A percentile compares a stretch with the other conserved stretches of the same genome.
Evolutionary conservation across 1,284 basidiomycete species (phyloP).

Genomic region (Microbotryum lychnidis-dioicae): DNA sequence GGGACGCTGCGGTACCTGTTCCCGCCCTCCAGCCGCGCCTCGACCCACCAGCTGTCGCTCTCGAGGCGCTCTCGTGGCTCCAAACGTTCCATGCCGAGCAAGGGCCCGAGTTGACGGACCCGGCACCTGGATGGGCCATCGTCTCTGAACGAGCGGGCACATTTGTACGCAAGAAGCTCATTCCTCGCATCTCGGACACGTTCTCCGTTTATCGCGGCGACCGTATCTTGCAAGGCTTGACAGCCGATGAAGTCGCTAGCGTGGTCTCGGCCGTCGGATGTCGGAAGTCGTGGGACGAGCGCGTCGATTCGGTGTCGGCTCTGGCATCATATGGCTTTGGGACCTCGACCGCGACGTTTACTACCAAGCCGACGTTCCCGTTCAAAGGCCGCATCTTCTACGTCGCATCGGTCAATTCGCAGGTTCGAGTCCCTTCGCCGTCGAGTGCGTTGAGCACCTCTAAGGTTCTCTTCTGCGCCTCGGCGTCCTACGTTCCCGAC

Average conservation of each 20-base stretch:
- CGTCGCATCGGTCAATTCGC: constrained; percentile 65
- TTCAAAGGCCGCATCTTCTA: constrained; percentile 85
- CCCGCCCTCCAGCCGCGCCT: constrained; percentile 5
- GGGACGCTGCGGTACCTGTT: constrained; percentile 29
- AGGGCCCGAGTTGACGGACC: constrained; percentile 43
- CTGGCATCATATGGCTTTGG: constrained; percentile 77
- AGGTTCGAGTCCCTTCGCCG: constrained; percentile 46
- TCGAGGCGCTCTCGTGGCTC: constrained; percentile 70
- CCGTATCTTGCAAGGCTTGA: constrained; percentile 87
- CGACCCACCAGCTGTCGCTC: constrained; percentile 60
- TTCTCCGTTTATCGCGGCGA: constrained; percentile 82
- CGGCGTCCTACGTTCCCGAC: constrained; percentile 48
- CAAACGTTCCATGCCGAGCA: constrained; percentile 60
- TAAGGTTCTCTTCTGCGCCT: constrained; percentile 41
- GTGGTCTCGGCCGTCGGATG: constrained; percentile 61
- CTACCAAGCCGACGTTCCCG: constrained; percentile 51
- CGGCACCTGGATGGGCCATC: constrained; percentile 66
- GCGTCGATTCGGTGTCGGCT: constrained; percentile 59
- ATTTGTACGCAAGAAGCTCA: constrained; percentile 64
- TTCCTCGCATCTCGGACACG: constrained; percentile 66
- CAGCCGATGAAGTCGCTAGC: constrained; percentile 79
- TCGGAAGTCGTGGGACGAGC: constrained; percentile 75
- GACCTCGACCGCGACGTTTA: constrained; percentile 48
- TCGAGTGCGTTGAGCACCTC: constrained; percentile 44
- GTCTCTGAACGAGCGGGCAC: constrained; percentile 70